Evolutionary conservation across 768 basidiomycete genomes (phyloP), one percentile per base, ranked within the genome.

Genomic region (Strobilomyces dryophilus): DNA sequence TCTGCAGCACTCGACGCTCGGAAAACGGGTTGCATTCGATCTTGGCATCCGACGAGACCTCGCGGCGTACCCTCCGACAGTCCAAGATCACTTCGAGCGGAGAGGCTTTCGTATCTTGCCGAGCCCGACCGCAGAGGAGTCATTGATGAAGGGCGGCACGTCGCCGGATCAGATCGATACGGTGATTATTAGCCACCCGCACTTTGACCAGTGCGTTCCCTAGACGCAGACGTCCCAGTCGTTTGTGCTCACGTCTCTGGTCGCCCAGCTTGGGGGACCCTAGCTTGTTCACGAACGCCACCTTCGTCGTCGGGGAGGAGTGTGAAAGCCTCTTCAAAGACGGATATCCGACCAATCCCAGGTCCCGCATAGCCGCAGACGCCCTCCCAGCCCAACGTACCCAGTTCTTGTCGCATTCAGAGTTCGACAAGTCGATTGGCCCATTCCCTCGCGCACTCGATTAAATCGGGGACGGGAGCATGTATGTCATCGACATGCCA

Each of bases 41-140:
- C 73, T 84, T 20, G 83, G 83, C 9, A 69, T 79, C 9, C 75
- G 80, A 26, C 71, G 73, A 39, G 77, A 83, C 55, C 67, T 71
- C 60, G 68, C 75, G 20, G 74, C 66, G 5, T 74, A 70, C 47
- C 72, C 78, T 0, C 76, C 32, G 14, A 4, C 14, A 37, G 21
- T 43, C 24, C 14, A 18, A 6, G 37, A 18, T 18, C 18, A 3
- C 7, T 8, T 39, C 37, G 18, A 39, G 37, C n/a, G 18, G 37
- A 39, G 17, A 18, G 18, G 37, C 18, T 18, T 39, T 20, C 18
- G 37, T 18, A n/a, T 10, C 18, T 20, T 18, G 37, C 37, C 37
- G 37, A 10, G n/a, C 37, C 37, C 18, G 17, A 39, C 37, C 7
- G 37, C 18, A n/a, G n/a, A 18, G n/a, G n/a, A 39, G 37, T 39